Evolutionary conservation across 1,139 yeast species (phyloP).

Genomic region (Zhuliangozyma parablackwelliae): DNA sequence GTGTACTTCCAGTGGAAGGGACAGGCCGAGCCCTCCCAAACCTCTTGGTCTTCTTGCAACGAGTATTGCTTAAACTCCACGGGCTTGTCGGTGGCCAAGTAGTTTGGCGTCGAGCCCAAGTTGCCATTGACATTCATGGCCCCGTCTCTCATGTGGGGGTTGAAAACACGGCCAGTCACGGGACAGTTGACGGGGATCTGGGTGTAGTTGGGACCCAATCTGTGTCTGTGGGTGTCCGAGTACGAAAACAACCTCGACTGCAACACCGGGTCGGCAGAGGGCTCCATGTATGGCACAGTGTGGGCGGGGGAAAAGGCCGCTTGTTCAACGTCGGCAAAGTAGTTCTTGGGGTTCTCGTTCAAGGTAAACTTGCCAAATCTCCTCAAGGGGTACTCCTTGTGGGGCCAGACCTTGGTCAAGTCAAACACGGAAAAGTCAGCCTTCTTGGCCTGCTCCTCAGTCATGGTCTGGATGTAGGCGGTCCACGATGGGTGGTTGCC

Average conservation of each 20-base stretch:
- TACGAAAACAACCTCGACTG: constrained; percentile 83
- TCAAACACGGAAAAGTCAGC: constrained; percentile 65
- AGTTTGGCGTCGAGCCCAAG: constrained; percentile 81
- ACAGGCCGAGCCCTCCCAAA: constrained; percentile 83
- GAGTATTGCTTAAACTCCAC: constrained; percentile 42
- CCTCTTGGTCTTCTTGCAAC: constrained; percentile 66
- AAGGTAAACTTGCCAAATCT: constrained; percentile 66
- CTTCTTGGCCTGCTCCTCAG: constrained; percentile 56
- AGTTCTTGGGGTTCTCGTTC: constrained; percentile 71
- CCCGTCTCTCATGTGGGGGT: constrained; percentile 84
- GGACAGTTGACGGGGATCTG: constrained; percentile 76
- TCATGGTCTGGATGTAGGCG: constrained; percentile 63
- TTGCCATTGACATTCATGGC: constrained; percentile 79
- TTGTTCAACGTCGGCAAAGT: constrained; percentile 79
- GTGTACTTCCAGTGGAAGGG: constrained; percentile 85
- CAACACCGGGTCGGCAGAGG: constrained; percentile 83
- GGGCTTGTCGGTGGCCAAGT: constrained; percentile 58
- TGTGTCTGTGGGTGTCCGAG: constrained; percentile 72
- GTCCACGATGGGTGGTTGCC: constrained; percentile 65
- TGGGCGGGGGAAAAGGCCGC: constrained; percentile 82
- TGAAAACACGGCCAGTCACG: constrained; percentile 36
- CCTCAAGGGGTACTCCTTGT: constrained; percentile 69
- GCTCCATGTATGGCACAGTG: constrained; percentile 78
- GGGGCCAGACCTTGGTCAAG: constrained; percentile 79
- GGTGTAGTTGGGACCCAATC: constrained; percentile 64